Conservation (phyloP, 2,329 filamentous ascomycete species). For the Fulvia fulva region DNA sequence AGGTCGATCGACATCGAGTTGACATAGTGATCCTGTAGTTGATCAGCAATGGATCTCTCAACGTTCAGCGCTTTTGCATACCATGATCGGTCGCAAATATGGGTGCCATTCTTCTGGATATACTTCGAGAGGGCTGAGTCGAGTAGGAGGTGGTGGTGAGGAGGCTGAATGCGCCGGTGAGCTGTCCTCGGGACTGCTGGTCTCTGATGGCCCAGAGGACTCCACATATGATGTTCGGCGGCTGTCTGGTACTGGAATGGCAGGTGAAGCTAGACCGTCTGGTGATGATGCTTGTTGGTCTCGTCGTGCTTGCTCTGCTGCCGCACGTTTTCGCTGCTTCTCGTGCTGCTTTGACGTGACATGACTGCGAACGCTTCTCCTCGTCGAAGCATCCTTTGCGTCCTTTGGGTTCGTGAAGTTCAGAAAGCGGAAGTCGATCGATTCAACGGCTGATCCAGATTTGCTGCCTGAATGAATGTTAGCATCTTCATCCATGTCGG, state of each 20-base stretch:
- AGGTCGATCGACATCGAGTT: constrained; percentile 40
- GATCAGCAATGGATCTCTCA: constrained; percentile 6
- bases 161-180: constrained; percentile 20
- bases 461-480: constrained; percentile 22
- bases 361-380: constrained; percentile 35
- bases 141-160: constrained; percentile 18
- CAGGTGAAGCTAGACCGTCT: constrained; percentile 2
- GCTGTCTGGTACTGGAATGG: constrained; percentile 11
- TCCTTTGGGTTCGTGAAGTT: constrained; percentile 36
- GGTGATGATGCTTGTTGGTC: constrained; percentile 11
- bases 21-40: constrained; percentile 28
- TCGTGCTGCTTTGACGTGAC: constrained; percentile 24
- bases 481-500: constrained; percentile 14
- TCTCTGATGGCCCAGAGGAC: constrained; percentile 14
- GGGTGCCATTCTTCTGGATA: constrained; percentile 39
- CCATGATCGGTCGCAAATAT: constrained; percentile 32
- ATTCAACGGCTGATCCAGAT: constrained; percentile 15
- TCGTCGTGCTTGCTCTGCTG: constrained; percentile 15
- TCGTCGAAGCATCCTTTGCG: constrained; percentile 29
- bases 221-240: constrained; percentile 8
- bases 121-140: constrained; percentile 29
- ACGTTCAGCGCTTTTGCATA: constrained; percentile 11
- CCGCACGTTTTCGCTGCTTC: constrained; percentile 16
- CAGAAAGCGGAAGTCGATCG: constrained; percentile 34
- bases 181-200: constrained; percentile 24